Percentiles rank a stretch among this genome's conserved stretches.
Conservation (phyloP, 148 eudicot genomes). For the Nepenthes mirabilis region DNA sequence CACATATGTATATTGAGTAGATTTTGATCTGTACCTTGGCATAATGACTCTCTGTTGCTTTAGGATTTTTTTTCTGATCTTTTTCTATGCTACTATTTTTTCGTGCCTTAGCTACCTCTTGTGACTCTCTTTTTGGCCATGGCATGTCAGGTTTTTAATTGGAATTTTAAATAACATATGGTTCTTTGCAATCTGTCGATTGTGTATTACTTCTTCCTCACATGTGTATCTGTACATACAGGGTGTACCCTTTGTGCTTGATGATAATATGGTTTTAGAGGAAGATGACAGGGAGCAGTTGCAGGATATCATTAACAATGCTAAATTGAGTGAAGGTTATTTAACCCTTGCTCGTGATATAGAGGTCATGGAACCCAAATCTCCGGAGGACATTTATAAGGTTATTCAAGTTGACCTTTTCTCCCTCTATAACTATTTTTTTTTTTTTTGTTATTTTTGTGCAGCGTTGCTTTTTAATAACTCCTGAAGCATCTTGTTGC, state of each 20-base stretch:
- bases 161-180: background rate
- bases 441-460: background rate
- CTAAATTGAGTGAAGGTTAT: slow-evolving; percentile 82
- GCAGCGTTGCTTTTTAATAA: no score
- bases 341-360: slow-evolving; percentile 97
- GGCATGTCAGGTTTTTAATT: no score
- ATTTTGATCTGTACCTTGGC: no score
- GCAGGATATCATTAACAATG: slow-evolving; percentile 75
- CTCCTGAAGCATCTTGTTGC: no score
- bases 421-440: background rate
- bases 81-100: no score
- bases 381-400: slow-evolving; percentile 96
- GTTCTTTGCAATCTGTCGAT: background rate
- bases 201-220: background rate
- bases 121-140: no score
- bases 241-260: slow-evolving; percentile 82
- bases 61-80: no score
- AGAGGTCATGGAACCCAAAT: slow-evolving; percentile 97
- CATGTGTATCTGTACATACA: slow-evolving; percentile 10
- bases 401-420: slow-evolving; percentile 15
- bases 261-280: slow-evolving; percentile 49
- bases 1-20: no score
- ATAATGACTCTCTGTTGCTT: no score
- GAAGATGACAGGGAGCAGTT: slow-evolving; percentile 59
- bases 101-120: no score